Evolutionary conservation across 768 basidiomycete genomes (phyloP).

Genomic region (Tulasnella calospora): DNA sequence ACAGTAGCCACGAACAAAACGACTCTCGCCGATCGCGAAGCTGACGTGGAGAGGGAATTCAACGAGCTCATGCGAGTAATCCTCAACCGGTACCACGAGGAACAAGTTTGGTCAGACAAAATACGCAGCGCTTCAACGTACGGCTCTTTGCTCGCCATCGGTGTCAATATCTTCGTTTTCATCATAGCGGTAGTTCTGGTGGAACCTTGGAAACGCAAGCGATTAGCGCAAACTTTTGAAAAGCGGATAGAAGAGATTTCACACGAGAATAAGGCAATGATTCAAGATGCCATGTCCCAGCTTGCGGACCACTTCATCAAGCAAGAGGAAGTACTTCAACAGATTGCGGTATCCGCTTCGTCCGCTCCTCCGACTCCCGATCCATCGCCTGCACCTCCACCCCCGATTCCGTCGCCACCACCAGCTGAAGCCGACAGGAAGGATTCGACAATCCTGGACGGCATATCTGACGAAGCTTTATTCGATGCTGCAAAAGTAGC

Average conservation of each 20-base stretch:
- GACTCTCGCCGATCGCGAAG: constrained; percentile 63
- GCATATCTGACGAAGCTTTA: neutral
- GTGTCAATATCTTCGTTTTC: constrained; percentile 86
- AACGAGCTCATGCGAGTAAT: constrained; percentile 82
- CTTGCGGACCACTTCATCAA: constrained; percentile 29
- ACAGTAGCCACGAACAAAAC: constrained; percentile 67
- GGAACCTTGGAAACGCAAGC: constrained; percentile 92
- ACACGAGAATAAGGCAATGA: constrained; percentile 45
- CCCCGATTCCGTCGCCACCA: neutral
- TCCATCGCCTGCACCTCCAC: neutral
- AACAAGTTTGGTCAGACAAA: constrained; percentile 99
- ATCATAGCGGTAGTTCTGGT: constrained; percentile 83
- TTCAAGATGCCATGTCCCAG: constrained; percentile 29
- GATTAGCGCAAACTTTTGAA: constrained; percentile 85
- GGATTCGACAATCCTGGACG: neutral
- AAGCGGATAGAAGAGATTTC: constrained; percentile 59
- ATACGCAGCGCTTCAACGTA: constrained; percentile 94
- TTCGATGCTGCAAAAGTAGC: neutral
- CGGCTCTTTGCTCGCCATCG: constrained; percentile 77
- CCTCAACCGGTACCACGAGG: constrained; percentile 86
- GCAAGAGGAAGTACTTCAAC: constrained; percentile 28
- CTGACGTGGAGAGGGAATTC: constrained; percentile 80
- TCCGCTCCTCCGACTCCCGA: neutral
- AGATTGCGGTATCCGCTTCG: constrained; percentile 12
- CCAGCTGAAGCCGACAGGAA: neutral